phyloP scores from a whole-genome alignment of 208 protist species.

The Trypanosoma caninum region DNA sequence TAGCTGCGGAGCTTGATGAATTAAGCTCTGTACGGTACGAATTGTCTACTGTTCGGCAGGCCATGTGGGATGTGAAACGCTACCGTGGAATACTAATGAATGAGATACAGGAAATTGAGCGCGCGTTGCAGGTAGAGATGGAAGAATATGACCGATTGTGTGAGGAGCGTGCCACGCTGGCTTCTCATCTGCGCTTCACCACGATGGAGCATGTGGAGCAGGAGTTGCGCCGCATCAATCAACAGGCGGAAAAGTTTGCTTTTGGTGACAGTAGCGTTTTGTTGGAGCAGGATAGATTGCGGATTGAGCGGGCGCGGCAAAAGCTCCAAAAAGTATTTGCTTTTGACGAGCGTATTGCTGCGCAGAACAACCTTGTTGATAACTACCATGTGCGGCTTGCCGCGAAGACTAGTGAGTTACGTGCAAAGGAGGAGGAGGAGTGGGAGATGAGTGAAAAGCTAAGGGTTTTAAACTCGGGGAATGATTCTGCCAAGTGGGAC shows the following conservation, averaged over 20 bases:
- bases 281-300: neutral
- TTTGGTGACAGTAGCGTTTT: neutral
- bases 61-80: conserved; percentile 3
- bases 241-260: neutral
- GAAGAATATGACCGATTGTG: conserved; percentile 19
- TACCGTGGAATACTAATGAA: neutral
- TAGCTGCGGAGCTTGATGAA: conserved; percentile 11
- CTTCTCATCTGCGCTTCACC: conserved; percentile 14
- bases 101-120: conserved; percentile 14
- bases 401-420: neutral
- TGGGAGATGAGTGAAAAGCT: neutral
- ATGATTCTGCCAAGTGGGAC: neutral
- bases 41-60: conserved; percentile 1
- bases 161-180: conserved; percentile 7
- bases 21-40: neutral
- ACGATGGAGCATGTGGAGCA: conserved; percentile 16
- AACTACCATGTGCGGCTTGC: neutral
- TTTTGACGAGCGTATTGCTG: neutral
- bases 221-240: conserved; percentile 3
- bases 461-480: neutral
- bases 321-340: neutral
- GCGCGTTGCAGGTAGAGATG: conserved; percentile 11
- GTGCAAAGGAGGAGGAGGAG: neutral
- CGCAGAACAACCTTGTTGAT: neutral
- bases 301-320: neutral